Percentiles rank a stretch among this genome's conserved stretches.
Conservation (phyloP, 495 filamentous ascomycete species). For the Parathielavia appendiculata region DNA sequence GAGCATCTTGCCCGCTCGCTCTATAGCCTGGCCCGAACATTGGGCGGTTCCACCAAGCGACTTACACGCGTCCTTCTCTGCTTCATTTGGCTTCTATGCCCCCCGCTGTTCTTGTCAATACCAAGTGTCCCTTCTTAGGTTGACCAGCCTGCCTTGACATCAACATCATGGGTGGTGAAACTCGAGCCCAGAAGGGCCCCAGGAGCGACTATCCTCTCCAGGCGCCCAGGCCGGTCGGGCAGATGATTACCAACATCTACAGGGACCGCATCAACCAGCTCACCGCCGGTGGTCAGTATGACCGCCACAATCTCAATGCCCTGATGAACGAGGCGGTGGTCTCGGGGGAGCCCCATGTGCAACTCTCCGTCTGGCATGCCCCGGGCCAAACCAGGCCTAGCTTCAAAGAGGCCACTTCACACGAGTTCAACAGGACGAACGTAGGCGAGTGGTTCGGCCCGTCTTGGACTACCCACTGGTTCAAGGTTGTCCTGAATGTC, state of each 20-base stretch:
- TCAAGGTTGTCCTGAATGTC: slow-evolving; percentile 72
- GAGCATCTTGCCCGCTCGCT: no score
- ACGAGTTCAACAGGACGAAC: slow-evolving; percentile 68
- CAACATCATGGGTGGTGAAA: slow-evolving; percentile 30
- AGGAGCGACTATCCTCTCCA: slow-evolving; percentile 43
- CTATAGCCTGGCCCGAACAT: no score
- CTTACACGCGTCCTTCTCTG: neutral
- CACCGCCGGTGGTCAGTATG: slow-evolving; percentile 74
- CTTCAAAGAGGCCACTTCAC: slow-evolving; percentile 82
- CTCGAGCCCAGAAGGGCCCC: slow-evolving; percentile 27
- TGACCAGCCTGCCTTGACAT: neutral
- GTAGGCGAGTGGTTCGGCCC: slow-evolving; percentile 82
- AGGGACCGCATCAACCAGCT: slow-evolving; percentile 78
- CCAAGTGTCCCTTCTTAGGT: slow-evolving; percentile 1
- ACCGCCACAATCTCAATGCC: slow-evolving; percentile 65
- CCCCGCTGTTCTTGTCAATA: neutral
- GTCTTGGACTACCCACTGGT: slow-evolving; percentile 99
- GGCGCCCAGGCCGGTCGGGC: slow-evolving; percentile 55
- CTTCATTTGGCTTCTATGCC: neutral
- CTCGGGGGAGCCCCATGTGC: slow-evolving; percentile 68
- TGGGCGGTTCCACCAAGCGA: no score
- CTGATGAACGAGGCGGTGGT: slow-evolving; percentile 72
- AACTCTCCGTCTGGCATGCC: slow-evolving; percentile 80
- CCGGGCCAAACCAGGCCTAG: slow-evolving; percentile 73
- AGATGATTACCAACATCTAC: slow-evolving; percentile 84